Evolutionary conservation across 176 grass and related monocot genomes (phyloP), one percentile per base, ranked within the genome.

Genomic region (Oryza glaberrima): DNA sequence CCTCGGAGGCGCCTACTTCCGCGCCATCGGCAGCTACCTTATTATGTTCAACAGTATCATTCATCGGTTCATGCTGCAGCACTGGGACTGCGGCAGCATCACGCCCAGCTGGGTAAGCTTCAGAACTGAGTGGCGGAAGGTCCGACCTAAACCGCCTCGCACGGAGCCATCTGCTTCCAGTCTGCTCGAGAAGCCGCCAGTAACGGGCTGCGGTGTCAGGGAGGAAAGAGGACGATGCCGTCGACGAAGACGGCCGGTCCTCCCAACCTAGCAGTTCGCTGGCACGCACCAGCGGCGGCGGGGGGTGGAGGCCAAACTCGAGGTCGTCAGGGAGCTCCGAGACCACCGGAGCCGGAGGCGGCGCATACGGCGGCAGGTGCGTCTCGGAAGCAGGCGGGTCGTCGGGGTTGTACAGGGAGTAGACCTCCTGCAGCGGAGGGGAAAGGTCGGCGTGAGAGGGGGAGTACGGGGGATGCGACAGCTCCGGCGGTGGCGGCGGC

Each of bases 91-190:
- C 73, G 25, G 34, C 38, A 22, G 34, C 38, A 22, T 86, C 80
- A 41, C 63, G 85, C 51, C 60, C 82, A 23, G 79, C 35, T 48
- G 83, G 78, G 40, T 84, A 77, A 93, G 66, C 85, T 79, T 84
- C 86, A 35, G 77, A 86, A 68, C 77, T 78, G 54, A 83, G 84
- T 43, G 85, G 89, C 1, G 88, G 64, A 75, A 90, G 83, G 47
- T 94, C 91, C 52, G 96, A 99, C 69, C 96, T 85, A 77, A 99
- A 96, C 43, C 96, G 84, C 43, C 93, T 89, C 1, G 67, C 45
- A 49, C 87, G 90, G 66, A 93, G 80, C 88, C 90, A 91, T 25
- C 81, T 68, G 13, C 14, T 88, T 36, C 76, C 81, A 35, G 85
- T 90, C 64, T 85, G 84, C 67, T 99, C 93, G 11, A 99, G 80